Evolutionary conservation across 108 stramenopile genomes (phyloP).

Genomic region (Nannochloropsis oceanica): DNA sequence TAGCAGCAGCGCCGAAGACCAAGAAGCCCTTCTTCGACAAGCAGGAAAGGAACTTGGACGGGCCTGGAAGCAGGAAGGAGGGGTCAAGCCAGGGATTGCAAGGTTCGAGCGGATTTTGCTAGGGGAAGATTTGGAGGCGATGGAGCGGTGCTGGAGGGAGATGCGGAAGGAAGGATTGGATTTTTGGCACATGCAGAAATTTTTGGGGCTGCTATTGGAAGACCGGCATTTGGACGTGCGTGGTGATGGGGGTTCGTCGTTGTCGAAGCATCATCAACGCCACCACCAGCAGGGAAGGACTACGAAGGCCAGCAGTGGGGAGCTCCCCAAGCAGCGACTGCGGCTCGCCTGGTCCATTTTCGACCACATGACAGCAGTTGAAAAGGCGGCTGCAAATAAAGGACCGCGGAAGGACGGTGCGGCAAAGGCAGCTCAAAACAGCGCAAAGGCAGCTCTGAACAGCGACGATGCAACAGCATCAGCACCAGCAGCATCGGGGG

Average conservation of each 20-base stretch:
- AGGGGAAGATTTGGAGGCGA: neutral
- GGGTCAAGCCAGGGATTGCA: neutral
- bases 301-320: neutral
- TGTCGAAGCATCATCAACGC: neutral
- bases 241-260: neutral
- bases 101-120: neutral
- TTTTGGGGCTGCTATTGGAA: neutral
- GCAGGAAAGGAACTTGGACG: neutral
- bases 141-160: neutral
- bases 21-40: neutral
- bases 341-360: neutral
- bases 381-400: neutral
- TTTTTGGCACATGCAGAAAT: neutral
- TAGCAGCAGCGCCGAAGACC: neutral
- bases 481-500: too few species aligned
- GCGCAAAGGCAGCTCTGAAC: neutral
- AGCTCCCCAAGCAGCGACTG: neutral
- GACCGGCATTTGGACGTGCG: neutral
- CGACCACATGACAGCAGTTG: neutral
- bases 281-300: too few species aligned
- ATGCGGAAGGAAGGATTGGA: neutral
- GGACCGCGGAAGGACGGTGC: neutral
- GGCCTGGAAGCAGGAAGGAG: neutral
- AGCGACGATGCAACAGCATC: neutral
- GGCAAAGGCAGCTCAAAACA: neutral